These are phyloP conservation scores for Talaromyces liani DNA, from an alignment of 495 filamentous ascomycete genomes.

Conservation along the genomic window DNA sequence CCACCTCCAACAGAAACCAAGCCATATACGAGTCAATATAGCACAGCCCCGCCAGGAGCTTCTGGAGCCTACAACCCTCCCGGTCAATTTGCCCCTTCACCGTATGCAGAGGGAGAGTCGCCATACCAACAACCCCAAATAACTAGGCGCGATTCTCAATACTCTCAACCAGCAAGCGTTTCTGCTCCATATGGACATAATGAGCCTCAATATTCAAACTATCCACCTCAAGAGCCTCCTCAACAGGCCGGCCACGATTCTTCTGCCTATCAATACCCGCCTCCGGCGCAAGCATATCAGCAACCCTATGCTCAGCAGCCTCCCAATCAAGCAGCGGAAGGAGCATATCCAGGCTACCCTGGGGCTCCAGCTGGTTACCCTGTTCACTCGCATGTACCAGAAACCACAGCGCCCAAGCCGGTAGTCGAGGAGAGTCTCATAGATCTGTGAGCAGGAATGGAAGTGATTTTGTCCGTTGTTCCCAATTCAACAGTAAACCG, in stretches of 20 bases:
- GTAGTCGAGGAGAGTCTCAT: slow-evolving; percentile 84
- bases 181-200: slow-evolving; percentile 13
- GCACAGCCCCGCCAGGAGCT: slow-evolving; percentile 16
- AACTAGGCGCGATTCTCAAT: slow-evolving; percentile 21
- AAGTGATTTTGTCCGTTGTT: background rate
- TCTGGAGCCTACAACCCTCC: slow-evolving; percentile 22
- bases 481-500: background rate
- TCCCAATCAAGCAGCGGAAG: slow-evolving; percentile 40
- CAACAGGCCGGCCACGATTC: slow-evolving; percentile 23
- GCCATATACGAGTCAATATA: slow-evolving; percentile 16
- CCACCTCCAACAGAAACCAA: slow-evolving; percentile 11
- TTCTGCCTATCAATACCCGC: slow-evolving; percentile 17
- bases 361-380: slow-evolving; percentile 52
- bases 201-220: slow-evolving; percentile 20
- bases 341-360: slow-evolving; percentile 31
- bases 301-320: slow-evolving; percentile 33
- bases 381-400: slow-evolving; percentile 38
- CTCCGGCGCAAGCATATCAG: slow-evolving; percentile 22
- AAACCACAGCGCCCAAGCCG: slow-evolving; percentile 41
- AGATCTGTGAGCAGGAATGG: slow-evolving; percentile 43
- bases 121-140: slow-evolving; percentile 22
- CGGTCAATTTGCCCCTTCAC: slow-evolving; percentile 15
- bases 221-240: slow-evolving; percentile 21
- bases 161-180: slow-evolving; percentile 16
- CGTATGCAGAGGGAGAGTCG: slow-evolving; percentile 23